Evolutionary conservation across 352 stramenopile genomes (phyloP).

Genomic region (Globisporangium cystogenes): DNA sequence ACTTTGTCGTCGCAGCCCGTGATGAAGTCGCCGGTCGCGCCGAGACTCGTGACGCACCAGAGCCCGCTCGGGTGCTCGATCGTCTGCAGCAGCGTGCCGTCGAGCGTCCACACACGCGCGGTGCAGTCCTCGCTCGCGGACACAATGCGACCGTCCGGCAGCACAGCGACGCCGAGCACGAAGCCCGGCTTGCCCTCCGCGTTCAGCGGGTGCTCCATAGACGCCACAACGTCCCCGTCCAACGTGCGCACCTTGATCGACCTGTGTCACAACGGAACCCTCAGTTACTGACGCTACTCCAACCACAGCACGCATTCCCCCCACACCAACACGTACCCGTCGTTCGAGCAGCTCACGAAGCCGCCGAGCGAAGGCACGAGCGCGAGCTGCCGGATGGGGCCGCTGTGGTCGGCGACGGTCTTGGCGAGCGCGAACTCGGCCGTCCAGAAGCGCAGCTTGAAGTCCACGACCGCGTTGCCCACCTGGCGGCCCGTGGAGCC

Average conservation of each 20-base stretch:
- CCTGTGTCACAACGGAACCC: no score
- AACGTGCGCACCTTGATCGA: constrained; percentile 63
- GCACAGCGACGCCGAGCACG: constrained; percentile 62
- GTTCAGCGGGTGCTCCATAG: constrained; percentile 75
- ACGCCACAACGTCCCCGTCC: constrained; percentile 51
- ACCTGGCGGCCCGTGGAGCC: constrained; percentile 73
- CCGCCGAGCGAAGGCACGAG: constrained; percentile 58
- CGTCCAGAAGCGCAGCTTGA: constrained; percentile 72
- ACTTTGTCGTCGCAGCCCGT: constrained; percentile 94
- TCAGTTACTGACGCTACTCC: no score
- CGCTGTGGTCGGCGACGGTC: constrained; percentile 55
- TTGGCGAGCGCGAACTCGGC: constrained; percentile 38
- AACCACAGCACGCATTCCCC: no score
- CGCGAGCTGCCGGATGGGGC: constrained; percentile 67
- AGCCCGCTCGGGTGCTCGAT: constrained; percentile 82
- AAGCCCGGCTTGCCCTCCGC: constrained; percentile 81
- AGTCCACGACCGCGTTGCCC: constrained; percentile 72
- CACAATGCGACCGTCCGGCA: constrained; percentile 50
- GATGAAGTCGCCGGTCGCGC: constrained; percentile 85
- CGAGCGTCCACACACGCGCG: constrained; percentile 57
- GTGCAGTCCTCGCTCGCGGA: constrained; percentile 84
- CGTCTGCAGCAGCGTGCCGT: constrained; percentile 60
- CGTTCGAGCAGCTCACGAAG: constrained; percentile 84
- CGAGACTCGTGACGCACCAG: constrained; percentile 77
- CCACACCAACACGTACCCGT: constrained; percentile 57